phyloP scores from a whole-genome alignment of 805 yeast genomes.

The Candida manassasensis region DNA sequence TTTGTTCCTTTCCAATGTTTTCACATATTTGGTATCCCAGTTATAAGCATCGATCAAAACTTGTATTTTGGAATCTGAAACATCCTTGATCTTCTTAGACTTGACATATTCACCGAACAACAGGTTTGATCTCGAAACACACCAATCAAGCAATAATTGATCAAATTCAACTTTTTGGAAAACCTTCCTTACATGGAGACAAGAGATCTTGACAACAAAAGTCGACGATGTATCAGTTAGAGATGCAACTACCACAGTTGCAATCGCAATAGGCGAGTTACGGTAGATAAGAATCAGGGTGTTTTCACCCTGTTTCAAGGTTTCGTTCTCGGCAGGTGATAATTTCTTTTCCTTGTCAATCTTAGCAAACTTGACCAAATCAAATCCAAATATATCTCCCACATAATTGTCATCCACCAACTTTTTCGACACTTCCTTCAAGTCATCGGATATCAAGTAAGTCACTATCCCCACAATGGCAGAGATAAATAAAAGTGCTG shows the following conservation, averaged over 20 bases:
- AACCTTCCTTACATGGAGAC: slow-evolving; percentile 63
- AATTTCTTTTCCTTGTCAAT: slow-evolving; percentile 16
- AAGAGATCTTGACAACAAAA: slow-evolving; percentile 50
- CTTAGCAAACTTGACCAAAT: slow-evolving; percentile 45
- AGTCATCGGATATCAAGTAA: slow-evolving; percentile 42
- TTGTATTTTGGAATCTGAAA: slow-evolving; percentile 28
- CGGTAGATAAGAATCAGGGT: slow-evolving; percentile 59
- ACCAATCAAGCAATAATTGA: slow-evolving; percentile 60
- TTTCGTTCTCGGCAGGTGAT: slow-evolving; percentile 15
- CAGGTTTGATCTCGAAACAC: slow-evolving; percentile 42
- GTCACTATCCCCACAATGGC: slow-evolving; percentile 37
- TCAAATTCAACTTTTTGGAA: slow-evolving; percentile 62
- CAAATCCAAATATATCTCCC: slow-evolving; percentile 44
- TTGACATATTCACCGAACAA: slow-evolving; percentile 29
- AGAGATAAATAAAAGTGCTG: slow-evolving; percentile 36
- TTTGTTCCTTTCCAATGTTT: slow-evolving; percentile 33
- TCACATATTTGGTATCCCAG: slow-evolving; percentile 41
- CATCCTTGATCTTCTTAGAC: slow-evolving; percentile 21
- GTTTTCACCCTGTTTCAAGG: slow-evolving; percentile 38
- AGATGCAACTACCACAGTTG: slow-evolving; percentile 40
- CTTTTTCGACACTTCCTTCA: slow-evolving; percentile 34
- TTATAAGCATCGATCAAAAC: slow-evolving; percentile 48
- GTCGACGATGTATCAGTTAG: slow-evolving; percentile 36
- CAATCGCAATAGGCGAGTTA: slow-evolving; percentile 65
- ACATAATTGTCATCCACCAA: slow-evolving; percentile 20